Conservation (phyloP, 257 asterid genomes). For the Fraxinus americana region DNA sequence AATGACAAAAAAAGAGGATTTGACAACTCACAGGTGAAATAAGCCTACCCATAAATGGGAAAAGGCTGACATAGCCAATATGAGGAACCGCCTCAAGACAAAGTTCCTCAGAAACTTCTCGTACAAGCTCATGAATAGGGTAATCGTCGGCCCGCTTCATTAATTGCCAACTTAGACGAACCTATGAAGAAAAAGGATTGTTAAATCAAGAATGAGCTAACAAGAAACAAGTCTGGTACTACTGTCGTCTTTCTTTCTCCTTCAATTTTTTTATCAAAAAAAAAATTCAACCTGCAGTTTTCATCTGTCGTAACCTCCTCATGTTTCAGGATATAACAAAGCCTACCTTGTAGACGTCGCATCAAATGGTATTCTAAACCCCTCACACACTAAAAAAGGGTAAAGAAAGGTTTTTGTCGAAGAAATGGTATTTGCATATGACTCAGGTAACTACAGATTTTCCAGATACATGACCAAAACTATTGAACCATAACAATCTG, state of each 20-base stretch:
- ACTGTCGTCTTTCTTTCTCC: neutral
- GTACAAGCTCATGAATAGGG: conserved; percentile 68
- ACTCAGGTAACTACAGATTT: too few species aligned
- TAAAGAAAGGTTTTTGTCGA: neutral
- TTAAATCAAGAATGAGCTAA: conserved; percentile 16
- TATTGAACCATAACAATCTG: too few species aligned
- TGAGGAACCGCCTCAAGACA: conserved; percentile 79
- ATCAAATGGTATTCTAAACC: neutral
- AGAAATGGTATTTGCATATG: neutral
- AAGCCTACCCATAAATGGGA: conserved; percentile 88
- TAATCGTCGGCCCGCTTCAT: conserved; percentile 56
- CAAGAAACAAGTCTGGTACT: neutral
- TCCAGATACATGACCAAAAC: too few species aligned
- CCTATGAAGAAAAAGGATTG: conserved; percentile 47
- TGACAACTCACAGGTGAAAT: conserved; percentile 89
- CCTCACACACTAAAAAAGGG: neutral
- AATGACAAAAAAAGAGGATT: conserved; percentile 11
- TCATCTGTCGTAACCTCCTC: neutral
- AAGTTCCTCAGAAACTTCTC: conserved; percentile 83
- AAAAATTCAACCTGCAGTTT: neutral
- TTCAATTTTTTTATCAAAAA: neutral
- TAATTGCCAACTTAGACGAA: conserved; percentile 69
- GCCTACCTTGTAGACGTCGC: neutral
- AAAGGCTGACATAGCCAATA: conserved; percentile 93
- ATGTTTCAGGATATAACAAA: neutral